These are phyloP conservation scores for Diaporthe caulivora DNA, from an alignment of 2,329 filamentous ascomycete species.

Conservation along the genomic window DNA sequence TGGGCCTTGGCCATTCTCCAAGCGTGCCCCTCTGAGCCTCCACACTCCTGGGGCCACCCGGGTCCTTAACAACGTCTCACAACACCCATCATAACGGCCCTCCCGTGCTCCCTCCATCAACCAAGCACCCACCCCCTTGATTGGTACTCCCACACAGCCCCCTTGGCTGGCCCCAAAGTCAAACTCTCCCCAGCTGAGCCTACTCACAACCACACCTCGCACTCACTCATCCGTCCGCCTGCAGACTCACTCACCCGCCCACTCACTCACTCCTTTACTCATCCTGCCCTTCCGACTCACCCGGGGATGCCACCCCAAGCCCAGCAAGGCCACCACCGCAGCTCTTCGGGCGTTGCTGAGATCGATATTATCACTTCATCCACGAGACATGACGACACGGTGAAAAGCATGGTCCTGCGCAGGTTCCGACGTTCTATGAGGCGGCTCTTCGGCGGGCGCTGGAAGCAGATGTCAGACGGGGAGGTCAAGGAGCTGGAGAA, in stretches of 20 bases:
- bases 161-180: constrained; percentile 26
- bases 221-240: neutral
- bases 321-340: constrained; percentile 23
- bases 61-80: constrained; percentile 26
- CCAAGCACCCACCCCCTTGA: constrained; percentile 24
- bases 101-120: neutral
- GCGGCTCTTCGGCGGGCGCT: constrained; percentile 30
- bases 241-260: neutral
- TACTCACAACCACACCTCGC: neutral
- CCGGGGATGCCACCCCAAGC: constrained; percentile 28
- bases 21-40: constrained; percentile 16
- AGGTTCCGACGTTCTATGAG: constrained; percentile 32
- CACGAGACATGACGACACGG: constrained; percentile 29
- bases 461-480: constrained; percentile 29
- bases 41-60: constrained; percentile 17
- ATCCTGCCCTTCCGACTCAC: neutral
- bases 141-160: constrained; percentile 29
- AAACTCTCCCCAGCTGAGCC: constrained; percentile 21
- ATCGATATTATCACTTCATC: constrained; percentile 1
- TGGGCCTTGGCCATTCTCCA: neutral
- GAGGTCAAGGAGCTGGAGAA: constrained; percentile 27
- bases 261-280: neutral
- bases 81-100: constrained; percentile 17
- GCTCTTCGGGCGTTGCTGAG: constrained; percentile 15
- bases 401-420: constrained; percentile 24